Conservation (phyloP, 1,284 basidiomycete genomes). For the Austroboletus novae-zelandiae region DNA sequence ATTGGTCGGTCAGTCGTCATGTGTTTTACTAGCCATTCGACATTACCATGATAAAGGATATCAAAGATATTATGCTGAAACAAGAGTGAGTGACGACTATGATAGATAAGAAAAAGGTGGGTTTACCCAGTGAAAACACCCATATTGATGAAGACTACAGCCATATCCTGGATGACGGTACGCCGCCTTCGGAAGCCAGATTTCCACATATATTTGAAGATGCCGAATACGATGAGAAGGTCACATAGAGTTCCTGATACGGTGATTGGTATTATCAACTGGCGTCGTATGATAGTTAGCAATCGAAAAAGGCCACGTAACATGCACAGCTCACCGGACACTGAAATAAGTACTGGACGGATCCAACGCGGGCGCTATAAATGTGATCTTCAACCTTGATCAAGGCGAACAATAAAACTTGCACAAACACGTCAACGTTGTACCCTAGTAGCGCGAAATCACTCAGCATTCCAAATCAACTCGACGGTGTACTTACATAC, state of each 20-base stretch:
- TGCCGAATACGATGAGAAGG: slow-evolving; percentile 3
- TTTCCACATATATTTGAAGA: slow-evolving; percentile 12
- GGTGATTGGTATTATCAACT: slow-evolving; percentile 4
- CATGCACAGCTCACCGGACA: slow-evolving; percentile 6
- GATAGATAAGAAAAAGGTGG: no score
- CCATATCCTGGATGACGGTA: slow-evolving; percentile 7
- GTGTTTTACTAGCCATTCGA: background rate
- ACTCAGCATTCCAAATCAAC: background rate
- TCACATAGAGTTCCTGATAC: slow-evolving; percentile 4
- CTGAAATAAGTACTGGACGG: slow-evolving; percentile 6
- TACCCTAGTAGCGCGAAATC: slow-evolving; percentile 3
- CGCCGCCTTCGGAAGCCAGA: background rate
- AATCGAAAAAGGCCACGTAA: background rate
- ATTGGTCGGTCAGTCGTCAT: background rate
- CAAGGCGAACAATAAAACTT: background rate
- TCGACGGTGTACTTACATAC: background rate
- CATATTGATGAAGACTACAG: slow-evolving; percentile 2
- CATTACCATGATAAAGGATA: background rate
- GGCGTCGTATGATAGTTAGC: background rate
- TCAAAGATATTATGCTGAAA: background rate
- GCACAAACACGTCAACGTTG: slow-evolving; percentile 7
- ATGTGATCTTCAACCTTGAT: background rate
- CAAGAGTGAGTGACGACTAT: background rate
- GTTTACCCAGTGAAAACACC: background rate
- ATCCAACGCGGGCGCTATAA: slow-evolving; percentile 3